These are phyloP conservation scores for Camellia lanceoleosa DNA, from an alignment of 148 eudicot species.

Conservation along the genomic window DNA sequence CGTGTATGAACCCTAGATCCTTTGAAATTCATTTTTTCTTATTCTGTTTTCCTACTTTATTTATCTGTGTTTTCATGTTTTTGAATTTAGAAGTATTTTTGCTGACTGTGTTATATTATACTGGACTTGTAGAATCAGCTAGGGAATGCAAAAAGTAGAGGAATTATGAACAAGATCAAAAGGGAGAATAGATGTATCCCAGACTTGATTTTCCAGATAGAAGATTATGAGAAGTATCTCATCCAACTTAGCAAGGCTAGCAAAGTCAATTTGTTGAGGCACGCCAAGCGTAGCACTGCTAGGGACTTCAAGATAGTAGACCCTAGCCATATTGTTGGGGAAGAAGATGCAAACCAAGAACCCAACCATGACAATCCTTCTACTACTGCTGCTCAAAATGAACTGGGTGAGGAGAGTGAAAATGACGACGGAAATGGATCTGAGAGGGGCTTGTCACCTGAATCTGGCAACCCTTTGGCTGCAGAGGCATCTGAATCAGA, in stretches of 20 bases:
- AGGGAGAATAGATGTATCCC: conserved; percentile 67
- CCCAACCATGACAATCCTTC: conserved; percentile 12
- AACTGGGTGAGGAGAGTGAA: conserved; percentile 24
- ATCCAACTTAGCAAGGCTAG: conserved; percentile 53
- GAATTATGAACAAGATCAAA: conserved; percentile 49
- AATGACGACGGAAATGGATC: conserved; percentile 24
- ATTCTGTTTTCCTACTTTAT: neutral
- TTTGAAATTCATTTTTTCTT: neutral
- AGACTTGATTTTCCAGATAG: conserved; percentile 61
- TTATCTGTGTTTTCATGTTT: neutral
- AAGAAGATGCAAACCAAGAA: conserved; percentile 34
- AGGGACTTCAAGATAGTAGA: conserved; percentile 49
- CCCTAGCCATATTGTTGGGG: conserved; percentile 18
- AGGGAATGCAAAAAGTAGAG: conserved; percentile 37
- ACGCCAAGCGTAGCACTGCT: conserved; percentile 61
- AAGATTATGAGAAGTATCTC: conserved; percentile 60
- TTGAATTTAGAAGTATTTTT: neutral
- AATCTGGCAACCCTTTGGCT: conserved; percentile 20
- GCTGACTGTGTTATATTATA: conserved; percentile 7
- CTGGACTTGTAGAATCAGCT: conserved; percentile 38
- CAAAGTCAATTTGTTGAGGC: conserved; percentile 52
- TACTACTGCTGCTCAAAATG: conserved; percentile 20
- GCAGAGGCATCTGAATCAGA: conserved; percentile 34
- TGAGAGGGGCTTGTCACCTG: conserved; percentile 1
- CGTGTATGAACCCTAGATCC: conserved; percentile 24